These are phyloP conservation scores for Rhipidocladum racemiflorum DNA, from an alignment of 176 grass and related monocot species.

Conservation along the genomic window DNA sequence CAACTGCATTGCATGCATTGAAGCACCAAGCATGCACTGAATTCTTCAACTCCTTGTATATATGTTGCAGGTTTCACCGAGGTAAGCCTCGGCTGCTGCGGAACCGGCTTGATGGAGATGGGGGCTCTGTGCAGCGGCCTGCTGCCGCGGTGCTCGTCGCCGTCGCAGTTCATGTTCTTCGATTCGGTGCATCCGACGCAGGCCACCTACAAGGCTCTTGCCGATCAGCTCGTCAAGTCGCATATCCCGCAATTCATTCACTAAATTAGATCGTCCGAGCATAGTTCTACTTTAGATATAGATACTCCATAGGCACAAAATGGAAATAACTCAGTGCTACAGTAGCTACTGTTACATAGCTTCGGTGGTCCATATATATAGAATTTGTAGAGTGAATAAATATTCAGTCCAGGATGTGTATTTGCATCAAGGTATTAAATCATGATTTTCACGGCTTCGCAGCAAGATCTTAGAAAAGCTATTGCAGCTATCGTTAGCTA, in stretches of 20 bases:
- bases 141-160: conserved; percentile 34
- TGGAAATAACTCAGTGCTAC: neutral
- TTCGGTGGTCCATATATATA: too few relatives aligned
- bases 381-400: too few relatives aligned
- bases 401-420: too few relatives aligned
- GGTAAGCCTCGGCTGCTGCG: conserved; percentile 41
- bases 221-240: conserved; percentile 36
- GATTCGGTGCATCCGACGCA: conserved; percentile 68
- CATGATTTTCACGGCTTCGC: too few relatives aligned
- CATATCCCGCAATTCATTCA: conserved; percentile 19
- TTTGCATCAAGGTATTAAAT: too few relatives aligned
- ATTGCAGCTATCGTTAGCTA: too few relatives aligned
- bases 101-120: conserved; percentile 39
- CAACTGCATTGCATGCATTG: too few relatives aligned
- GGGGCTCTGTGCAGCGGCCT: conserved; percentile 37
- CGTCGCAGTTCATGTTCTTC: conserved; percentile 51
- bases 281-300: neutral
- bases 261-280: neutral
- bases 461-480: too few relatives aligned
- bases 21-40: neutral
- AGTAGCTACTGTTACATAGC: neutral
- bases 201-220: conserved; percentile 47
- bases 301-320: neutral
- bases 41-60: neutral
- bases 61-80: conserved; percentile 42